These are phyloP conservation scores for Penicillium longicatenatum DNA, from an alignment of 495 filamentous ascomycete species.

Conservation along the genomic window DNA sequence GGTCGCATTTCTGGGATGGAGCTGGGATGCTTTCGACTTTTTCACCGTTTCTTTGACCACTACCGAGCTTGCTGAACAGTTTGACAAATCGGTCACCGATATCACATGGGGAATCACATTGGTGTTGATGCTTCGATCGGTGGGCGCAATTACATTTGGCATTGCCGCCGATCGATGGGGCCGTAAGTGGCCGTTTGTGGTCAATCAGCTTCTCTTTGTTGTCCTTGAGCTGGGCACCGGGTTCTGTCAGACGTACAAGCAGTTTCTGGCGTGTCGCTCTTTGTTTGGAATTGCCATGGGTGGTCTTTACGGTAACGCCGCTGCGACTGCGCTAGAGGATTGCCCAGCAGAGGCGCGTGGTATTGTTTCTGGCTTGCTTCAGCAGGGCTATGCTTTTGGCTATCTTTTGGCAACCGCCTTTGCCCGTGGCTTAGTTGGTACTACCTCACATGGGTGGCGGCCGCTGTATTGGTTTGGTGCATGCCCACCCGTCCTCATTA, in stretches of 20 bases:
- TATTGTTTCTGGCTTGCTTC: slow-evolving; percentile 77
- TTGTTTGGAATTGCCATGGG: slow-evolving; percentile 93
- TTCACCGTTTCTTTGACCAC: slow-evolving; percentile 85
- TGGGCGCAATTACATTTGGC: slow-evolving; percentile 88
- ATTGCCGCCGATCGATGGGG: slow-evolving; percentile 82
- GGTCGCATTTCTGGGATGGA: slow-evolving; percentile 69
- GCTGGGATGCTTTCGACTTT: slow-evolving; percentile 90
- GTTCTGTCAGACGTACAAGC: slow-evolving; percentile 73
- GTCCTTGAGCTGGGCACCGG: slow-evolving; percentile 77
- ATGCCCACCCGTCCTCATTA: slow-evolving; percentile 77
- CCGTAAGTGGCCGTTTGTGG: slow-evolving; percentile 84
- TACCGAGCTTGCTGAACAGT: slow-evolving; percentile 63
- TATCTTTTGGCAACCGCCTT: slow-evolving; percentile 82
- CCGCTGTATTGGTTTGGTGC: slow-evolving; percentile 88
- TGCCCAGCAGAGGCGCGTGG: slow-evolving; percentile 74
- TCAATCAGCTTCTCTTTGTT: slow-evolving; percentile 83
- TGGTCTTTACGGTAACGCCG: slow-evolving; percentile 84
- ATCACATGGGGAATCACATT: slow-evolving; percentile 92
- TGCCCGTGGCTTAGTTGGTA: slow-evolving; percentile 69
- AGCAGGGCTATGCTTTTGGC: slow-evolving; percentile 89
- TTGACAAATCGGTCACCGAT: slow-evolving; percentile 66
- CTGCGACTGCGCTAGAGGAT: slow-evolving; percentile 84
- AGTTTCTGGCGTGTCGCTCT: slow-evolving; percentile 78
- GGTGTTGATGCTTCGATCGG: slow-evolving; percentile 82
- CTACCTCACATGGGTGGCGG: slow-evolving; percentile 74